A percentile compares a stretch with the other conserved stretches of the same genome.
Conservation (phyloP, 192 early-diverging fungal species). For the Hyaloraphidium curvatum region DNA sequence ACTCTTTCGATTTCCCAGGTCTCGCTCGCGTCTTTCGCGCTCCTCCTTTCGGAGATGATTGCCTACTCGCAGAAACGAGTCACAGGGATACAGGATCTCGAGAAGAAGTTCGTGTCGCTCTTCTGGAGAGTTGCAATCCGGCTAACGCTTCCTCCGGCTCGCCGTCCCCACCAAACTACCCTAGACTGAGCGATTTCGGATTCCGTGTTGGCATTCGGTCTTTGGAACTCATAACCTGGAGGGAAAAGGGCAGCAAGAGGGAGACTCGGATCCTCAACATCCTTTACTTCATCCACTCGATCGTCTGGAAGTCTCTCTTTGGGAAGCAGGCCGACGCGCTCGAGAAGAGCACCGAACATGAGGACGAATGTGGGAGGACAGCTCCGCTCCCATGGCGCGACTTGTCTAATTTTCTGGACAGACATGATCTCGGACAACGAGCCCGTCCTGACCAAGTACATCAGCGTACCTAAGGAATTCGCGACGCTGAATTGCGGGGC, state of each 20-base stretch:
- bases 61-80: conserved; percentile 93
- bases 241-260: conserved; percentile 73
- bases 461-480: conserved; percentile 86
- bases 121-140: no score
- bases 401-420: conserved; percentile 11
- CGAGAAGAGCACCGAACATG: conserved; percentile 87
- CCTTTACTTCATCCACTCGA: conserved; percentile 83
- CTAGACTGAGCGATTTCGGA: conserved; percentile 72
- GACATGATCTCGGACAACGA: conserved; percentile 99
- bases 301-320: conserved; percentile 87
- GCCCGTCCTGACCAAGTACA: conserved; percentile 68
- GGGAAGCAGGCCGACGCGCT: conserved; percentile 90
- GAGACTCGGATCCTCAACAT: conserved; percentile 77
- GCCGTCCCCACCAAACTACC: no score
- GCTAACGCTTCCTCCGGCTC: neutral
- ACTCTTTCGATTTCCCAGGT: no score
- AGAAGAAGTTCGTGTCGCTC: conserved; percentile 50
- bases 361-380: conserved; percentile 73
- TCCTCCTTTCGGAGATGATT: conserved; percentile 87
- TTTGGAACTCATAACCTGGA: conserved; percentile 74
- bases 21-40: conserved; percentile 61
- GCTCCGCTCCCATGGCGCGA: neutral
- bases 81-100: conserved; percentile 83
- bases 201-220: conserved; percentile 79
- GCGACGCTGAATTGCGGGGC: conserved; percentile 82